phyloP scores from a whole-genome alignment of 805 yeast species.

The Pichia thaimueangensis region DNA sequence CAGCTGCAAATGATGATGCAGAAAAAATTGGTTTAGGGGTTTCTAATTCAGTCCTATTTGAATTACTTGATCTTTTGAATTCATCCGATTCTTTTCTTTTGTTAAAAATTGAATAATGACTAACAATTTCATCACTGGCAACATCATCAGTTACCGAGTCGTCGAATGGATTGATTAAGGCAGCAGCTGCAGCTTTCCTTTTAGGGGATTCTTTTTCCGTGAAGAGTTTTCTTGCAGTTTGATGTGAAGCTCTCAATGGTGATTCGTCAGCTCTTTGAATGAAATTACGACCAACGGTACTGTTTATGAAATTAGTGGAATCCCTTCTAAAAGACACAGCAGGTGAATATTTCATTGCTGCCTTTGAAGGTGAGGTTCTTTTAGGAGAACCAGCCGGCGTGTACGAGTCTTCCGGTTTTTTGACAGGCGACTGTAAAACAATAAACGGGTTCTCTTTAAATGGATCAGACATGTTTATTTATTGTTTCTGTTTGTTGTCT shows the following conservation, averaged over 20 bases:
- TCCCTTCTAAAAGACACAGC: conserved; percentile 34
- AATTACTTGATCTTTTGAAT: conserved; percentile 32
- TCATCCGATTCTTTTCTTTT: conserved; percentile 25
- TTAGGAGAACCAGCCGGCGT: conserved; percentile 29
- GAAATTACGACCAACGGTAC: conserved; percentile 35
- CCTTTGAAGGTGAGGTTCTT: conserved; percentile 31
- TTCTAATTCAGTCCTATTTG: conserved; percentile 39
- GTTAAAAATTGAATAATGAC: conserved; percentile 23
- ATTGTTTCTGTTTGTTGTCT: background rate
- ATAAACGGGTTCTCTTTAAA: conserved; percentile 25
- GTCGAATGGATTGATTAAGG: conserved; percentile 43
- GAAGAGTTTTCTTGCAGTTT: conserved; percentile 58
- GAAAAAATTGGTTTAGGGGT: conserved; percentile 64
- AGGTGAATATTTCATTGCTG: conserved; percentile 39
- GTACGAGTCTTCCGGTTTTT: conserved; percentile 26
- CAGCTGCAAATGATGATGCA: conserved; percentile 57
- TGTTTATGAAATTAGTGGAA: conserved; percentile 20
- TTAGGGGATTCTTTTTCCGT: conserved; percentile 69
- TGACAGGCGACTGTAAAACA: conserved; percentile 25
- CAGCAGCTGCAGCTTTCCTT: conserved; percentile 45
- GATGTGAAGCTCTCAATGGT: conserved; percentile 12
- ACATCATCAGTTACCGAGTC: conserved; percentile 33
- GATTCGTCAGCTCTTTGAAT: conserved; percentile 30
- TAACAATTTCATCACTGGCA: conserved; percentile 29
- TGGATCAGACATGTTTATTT: conserved; percentile 18